Evolutionary conservation across 495 filamentous ascomycete species (phyloP).

Genomic region (Tricharina praecox): DNA sequence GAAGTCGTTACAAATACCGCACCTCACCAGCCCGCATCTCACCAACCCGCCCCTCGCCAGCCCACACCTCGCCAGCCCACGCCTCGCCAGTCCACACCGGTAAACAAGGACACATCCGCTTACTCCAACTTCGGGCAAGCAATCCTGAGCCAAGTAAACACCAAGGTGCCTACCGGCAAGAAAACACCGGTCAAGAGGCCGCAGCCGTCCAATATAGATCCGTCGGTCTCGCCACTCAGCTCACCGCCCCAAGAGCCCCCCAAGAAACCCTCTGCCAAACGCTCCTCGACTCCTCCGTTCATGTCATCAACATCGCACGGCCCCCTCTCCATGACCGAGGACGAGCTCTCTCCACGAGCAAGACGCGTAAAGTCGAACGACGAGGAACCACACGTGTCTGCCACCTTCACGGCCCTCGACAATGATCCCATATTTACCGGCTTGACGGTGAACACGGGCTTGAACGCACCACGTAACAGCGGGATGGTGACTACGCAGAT

Average conservation of each 20-base stretch:
- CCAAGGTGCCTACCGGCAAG: not conserved
- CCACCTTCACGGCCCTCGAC: not conserved
- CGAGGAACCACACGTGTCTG: not conserved
- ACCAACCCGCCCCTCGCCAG: not conserved
- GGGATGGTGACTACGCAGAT: not conserved
- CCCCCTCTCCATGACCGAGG: conserved; percentile 5
- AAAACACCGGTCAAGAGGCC: not conserved
- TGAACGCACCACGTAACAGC: not conserved
- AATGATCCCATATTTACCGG: not conserved
- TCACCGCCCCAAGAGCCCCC: not conserved
- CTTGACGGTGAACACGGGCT: not conserved
- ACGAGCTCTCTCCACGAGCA: not conserved
- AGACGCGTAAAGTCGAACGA: not conserved
- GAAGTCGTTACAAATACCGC: not conserved
- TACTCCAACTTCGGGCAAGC: not conserved
- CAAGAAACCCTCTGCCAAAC: not conserved
- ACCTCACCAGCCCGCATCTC: not conserved
- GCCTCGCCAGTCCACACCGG: not conserved
- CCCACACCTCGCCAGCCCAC: not conserved
- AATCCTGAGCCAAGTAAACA: not conserved
- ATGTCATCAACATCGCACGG: conserved; percentile 4
- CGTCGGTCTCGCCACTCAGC: not conserved
- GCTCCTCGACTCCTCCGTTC: not conserved
- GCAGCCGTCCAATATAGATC: not conserved
- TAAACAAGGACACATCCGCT: not conserved